Conservation (phyloP, 441 rosid genomes). For the Euphorbia celastroides region DNA sequence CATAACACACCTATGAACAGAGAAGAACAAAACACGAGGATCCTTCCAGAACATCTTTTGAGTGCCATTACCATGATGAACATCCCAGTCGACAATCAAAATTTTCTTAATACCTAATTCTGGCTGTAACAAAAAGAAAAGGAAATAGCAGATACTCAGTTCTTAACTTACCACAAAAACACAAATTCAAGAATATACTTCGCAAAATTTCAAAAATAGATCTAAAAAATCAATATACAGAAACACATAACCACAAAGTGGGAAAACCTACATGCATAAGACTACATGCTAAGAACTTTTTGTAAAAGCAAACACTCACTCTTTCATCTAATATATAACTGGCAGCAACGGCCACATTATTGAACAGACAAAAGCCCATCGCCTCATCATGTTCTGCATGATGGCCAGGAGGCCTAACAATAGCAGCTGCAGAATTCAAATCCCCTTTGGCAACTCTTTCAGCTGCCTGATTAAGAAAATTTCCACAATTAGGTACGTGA, state of each 20-base stretch:
- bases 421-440: conserved; percentile 66
- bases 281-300: not conserved
- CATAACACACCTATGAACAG: conserved; percentile 76
- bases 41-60: conserved; percentile 91
- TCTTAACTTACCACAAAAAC: conserved; percentile 1
- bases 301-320: conserved; percentile 31
- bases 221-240: not conserved
- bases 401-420: conserved; percentile 95
- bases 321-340: conserved; percentile 60
- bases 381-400: conserved; percentile 87
- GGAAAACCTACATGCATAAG: not conserved
- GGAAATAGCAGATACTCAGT: conserved; percentile 4
- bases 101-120: conserved; percentile 75
- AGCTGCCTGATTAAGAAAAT: conserved; percentile 37
- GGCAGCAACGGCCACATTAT: conserved; percentile 88
- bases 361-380: conserved; percentile 92
- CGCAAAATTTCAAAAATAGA: no score
- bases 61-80: conserved; percentile 96
- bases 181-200: conserved; percentile 1
- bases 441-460: conserved; percentile 85
- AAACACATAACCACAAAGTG: not conserved
- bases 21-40: conserved; percentile 89
- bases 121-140: conserved; percentile 34
- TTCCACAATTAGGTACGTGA: conserved; percentile 5
- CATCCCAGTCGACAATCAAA: conserved; percentile 97